A percentile compares a stretch with the other conserved stretches of the same genome.
Evolutionary conservation across 805 yeast species (phyloP).

Genomic region (Priceomyces castillae): DNA sequence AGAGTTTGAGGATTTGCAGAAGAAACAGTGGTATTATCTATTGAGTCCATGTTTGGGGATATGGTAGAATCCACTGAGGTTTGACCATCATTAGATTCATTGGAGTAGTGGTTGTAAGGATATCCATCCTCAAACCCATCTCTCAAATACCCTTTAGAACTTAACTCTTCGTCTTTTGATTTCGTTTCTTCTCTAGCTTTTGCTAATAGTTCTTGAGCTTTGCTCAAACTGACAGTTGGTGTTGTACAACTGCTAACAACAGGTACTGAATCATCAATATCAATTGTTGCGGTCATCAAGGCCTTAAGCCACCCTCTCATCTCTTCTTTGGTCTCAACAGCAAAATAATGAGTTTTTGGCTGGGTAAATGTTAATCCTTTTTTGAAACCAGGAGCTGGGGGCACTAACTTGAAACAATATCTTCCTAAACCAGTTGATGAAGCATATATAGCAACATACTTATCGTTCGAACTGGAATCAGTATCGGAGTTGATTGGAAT

Average conservation of each 20-base stretch:
- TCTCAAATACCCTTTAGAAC: slow-evolving; percentile 40
- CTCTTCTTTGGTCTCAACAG: slow-evolving; percentile 87
- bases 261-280: slow-evolving; percentile 88
- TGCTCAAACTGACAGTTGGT: slow-evolving; percentile 86
- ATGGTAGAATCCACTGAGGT: slow-evolving; percentile 27
- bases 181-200: slow-evolving; percentile 77
- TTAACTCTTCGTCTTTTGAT: slow-evolving; percentile 48
- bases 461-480: slow-evolving; percentile 69
- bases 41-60: slow-evolving; percentile 30
- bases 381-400: slow-evolving; percentile 96
- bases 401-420: slow-evolving; percentile 85
- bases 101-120: slow-evolving; percentile 9
- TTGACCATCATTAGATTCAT: slow-evolving; percentile 18
- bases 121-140: slow-evolving; percentile 20
- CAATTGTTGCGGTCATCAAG: slow-evolving; percentile 92
- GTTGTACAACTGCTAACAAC: slow-evolving; percentile 90
- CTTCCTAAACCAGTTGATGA: slow-evolving; percentile 94
- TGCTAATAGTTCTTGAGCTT: slow-evolving; percentile 82
- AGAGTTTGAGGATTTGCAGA: slow-evolving; percentile 12
- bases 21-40: slow-evolving; percentile 33
- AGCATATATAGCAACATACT: slow-evolving; percentile 80
- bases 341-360: slow-evolving; percentile 93
- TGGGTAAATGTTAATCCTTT: slow-evolving; percentile 96
- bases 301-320: slow-evolving; percentile 96
- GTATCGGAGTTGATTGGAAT: slow-evolving; percentile 54